Evolutionary conservation across 805 yeast genomes (phyloP).

Genomic region (Candida tallmaniae): DNA sequence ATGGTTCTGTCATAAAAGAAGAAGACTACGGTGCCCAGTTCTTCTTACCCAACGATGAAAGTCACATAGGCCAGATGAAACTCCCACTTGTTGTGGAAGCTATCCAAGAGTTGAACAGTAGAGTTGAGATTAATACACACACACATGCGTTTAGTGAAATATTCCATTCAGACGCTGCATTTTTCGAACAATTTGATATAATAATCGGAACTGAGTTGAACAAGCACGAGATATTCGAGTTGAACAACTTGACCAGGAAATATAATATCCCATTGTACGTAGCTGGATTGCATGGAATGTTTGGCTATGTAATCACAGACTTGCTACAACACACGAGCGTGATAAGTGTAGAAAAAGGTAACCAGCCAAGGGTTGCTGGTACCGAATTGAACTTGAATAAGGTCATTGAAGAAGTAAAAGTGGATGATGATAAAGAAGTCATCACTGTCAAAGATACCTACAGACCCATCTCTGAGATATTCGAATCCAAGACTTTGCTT

Average conservation of each 20-base stretch:
- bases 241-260: constrained; percentile 57
- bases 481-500: constrained; percentile 32
- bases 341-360: constrained; percentile 48
- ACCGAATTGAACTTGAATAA: constrained; percentile 48
- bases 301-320: constrained; percentile 79
- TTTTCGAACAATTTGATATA: constrained; percentile 56
- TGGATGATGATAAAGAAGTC: constrained; percentile 38
- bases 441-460: constrained; percentile 36
- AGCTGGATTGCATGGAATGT: constrained; percentile 71
- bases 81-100: constrained; percentile 50
- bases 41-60: constrained; percentile 51
- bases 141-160: constrained; percentile 19
- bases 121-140: constrained; percentile 58
- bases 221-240: constrained; percentile 31
- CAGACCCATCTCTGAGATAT: constrained; percentile 30
- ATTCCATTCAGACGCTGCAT: constrained; percentile 21
- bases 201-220: constrained; percentile 70
- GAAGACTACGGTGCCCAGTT: constrained; percentile 74
- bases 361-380: constrained; percentile 34
- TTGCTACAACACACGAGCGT: constrained; percentile 58
- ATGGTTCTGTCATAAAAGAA: constrained; percentile 47
- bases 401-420: constrained; percentile 25
- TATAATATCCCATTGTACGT: constrained; percentile 62
- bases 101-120: constrained; percentile 71
- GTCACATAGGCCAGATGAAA: constrained; percentile 53